Percentiles rank a stretch among this genome's conserved stretches.
These are phyloP conservation scores for Xylaria hypoxylon DNA, from an alignment of 2,329 filamentous ascomycete genomes.

Conservation along the genomic window DNA sequence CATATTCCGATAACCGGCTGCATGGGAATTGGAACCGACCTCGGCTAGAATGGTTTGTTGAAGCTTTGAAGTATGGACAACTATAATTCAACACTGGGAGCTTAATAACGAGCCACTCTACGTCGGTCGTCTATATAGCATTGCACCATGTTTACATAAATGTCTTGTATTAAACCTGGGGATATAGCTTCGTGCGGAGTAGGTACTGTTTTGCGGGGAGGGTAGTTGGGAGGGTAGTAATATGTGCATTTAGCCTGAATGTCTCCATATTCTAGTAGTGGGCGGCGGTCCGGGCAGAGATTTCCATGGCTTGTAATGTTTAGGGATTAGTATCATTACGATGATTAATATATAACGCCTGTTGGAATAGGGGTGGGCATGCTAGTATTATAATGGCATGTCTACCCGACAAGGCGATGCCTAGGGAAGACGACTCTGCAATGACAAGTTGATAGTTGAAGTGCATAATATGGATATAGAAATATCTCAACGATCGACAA, in stretches of 20 bases:
- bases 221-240: background rate
- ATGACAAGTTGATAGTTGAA: background rate
- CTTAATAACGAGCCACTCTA: background rate
- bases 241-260: conserved; percentile 36
- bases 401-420: background rate
- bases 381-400: background rate
- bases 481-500: background rate
- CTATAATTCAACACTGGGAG: background rate
- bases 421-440: no score
- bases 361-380: background rate
- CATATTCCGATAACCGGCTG: background rate
- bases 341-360: background rate
- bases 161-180: background rate
- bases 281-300: background rate
- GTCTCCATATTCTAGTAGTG: conserved; percentile 3
- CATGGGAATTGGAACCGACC: background rate
- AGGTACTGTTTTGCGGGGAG: conserved; percentile 2
- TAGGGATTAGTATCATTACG: background rate
- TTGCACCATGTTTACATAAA: background rate
- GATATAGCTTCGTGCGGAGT: conserved; percentile 18
- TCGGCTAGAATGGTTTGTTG: background rate
- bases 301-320: background rate
- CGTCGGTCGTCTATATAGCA: background rate
- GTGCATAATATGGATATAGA: background rate
- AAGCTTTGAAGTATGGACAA: background rate